phyloP scores from a whole-genome alignment of 75 land plant species.

The Cryptomeria japonica region DNA sequence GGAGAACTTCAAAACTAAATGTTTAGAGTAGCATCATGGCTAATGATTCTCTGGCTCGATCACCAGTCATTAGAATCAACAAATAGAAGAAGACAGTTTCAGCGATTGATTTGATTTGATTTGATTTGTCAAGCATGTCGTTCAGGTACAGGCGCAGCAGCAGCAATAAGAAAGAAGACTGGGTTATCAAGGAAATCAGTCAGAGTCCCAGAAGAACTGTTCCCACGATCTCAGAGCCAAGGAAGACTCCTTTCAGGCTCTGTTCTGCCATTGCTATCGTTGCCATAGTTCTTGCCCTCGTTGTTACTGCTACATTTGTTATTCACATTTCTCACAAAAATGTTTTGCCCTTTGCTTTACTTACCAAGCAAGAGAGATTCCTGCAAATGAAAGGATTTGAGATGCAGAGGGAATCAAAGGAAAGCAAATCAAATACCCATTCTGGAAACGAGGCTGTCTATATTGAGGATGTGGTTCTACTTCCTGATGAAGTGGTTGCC shows the following conservation, averaged over 20 bases:
- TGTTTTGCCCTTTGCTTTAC: background rate
- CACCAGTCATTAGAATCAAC: too few relatives aligned
- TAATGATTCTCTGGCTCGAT: too few relatives aligned
- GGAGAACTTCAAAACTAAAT: too few relatives aligned
- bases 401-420: background rate
- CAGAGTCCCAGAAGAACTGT: background rate
- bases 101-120: background rate
- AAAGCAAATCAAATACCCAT: background rate
- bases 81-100: background rate
- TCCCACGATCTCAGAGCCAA: background rate
- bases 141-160: constrained; percentile 1
- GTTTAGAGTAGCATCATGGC: too few relatives aligned
- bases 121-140: background rate
- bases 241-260: background rate
- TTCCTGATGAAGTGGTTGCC: background rate
- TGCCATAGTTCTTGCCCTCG: background rate
- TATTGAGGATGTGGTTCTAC: background rate
- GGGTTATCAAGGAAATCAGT: background rate
- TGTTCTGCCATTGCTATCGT: background rate
- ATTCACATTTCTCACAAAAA: background rate
- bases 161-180: background rate
- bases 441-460: background rate
- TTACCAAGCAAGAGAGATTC: background rate
- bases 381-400: background rate
- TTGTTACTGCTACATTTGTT: background rate